phyloP scores from a whole-genome alignment of 257 asterid species.

The Solanum commersonii region DNA sequence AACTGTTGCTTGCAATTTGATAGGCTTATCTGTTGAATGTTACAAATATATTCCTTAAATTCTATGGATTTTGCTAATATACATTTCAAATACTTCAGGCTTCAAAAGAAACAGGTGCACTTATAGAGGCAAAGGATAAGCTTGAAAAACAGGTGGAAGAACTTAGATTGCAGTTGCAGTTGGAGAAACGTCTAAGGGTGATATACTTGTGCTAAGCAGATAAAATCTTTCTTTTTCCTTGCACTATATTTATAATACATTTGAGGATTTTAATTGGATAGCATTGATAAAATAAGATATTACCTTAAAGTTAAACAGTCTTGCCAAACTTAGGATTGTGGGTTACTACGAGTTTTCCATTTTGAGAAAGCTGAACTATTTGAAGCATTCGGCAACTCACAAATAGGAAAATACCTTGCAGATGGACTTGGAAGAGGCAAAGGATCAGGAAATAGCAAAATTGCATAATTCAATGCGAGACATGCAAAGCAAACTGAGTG shows the following conservation, averaged over 20 bases:
- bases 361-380: neutral
- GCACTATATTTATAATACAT: neutral
- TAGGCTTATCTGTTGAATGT: neutral
- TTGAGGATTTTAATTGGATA: neutral
- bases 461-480: conserved; percentile 65
- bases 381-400: neutral
- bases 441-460: conserved; percentile 56
- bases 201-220: conserved; percentile 11
- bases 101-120: conserved; percentile 95
- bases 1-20: neutral
- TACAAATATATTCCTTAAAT: neutral
- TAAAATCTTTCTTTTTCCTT: neutral
- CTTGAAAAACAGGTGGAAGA: conserved; percentile 99
- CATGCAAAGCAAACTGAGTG: conserved; percentile 66
- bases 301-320: neutral
- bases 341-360: neutral
- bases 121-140: conserved; percentile 93
- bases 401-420: conserved; percentile 14
- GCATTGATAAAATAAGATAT: neutral
- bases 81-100: conserved; percentile 44
- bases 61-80: neutral
- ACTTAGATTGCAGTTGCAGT: conserved; percentile 84
- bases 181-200: conserved; percentile 96
- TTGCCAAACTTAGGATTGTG: neutral
- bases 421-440: conserved; percentile 81